Percentiles rank a stretch among this genome's conserved stretches.
These are phyloP conservation scores for Stachybotrys chartarum DNA, from an alignment of 2,329 filamentous ascomycete genomes.

Conservation along the genomic window DNA sequence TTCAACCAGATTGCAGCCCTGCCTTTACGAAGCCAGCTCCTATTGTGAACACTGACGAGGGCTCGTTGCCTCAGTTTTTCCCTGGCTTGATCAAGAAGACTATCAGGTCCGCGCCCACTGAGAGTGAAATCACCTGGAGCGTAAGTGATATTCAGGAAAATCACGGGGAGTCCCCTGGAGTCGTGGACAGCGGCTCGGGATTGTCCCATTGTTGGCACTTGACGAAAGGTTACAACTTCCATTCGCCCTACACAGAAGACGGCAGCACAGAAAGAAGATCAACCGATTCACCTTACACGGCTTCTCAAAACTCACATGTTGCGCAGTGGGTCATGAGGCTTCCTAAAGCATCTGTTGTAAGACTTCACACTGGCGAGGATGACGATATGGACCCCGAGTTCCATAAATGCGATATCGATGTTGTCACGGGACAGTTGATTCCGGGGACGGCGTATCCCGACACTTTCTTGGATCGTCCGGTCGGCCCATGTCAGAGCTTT, in stretches of 20 bases:
- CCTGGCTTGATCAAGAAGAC: too few relatives aligned
- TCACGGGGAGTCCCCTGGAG: too few relatives aligned
- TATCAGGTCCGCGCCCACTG: too few relatives aligned
- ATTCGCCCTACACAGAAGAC: background rate
- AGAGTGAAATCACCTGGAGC: too few relatives aligned
- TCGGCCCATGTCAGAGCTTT: background rate
- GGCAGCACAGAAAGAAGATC: background rate
- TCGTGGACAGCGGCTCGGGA: too few relatives aligned
- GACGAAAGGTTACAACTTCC: background rate
- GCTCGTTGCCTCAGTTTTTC: too few relatives aligned
- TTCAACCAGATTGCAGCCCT: too few relatives aligned
- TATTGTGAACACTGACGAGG: too few relatives aligned
- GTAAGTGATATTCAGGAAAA: too few relatives aligned
- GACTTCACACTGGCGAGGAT: background rate
- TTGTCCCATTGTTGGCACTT: too few relatives aligned
- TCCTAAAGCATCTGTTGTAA: background rate
- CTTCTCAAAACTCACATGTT: background rate
- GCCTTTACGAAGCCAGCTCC: too few relatives aligned
- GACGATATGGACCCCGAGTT: background rate
- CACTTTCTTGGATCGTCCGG: background rate
- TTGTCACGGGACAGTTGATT: conserved; percentile 25
- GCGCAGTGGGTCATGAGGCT: background rate
- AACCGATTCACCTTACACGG: background rate
- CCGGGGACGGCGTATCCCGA: conserved; percentile 2
- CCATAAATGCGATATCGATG: conserved; percentile 26